phyloP scores from a whole-genome alignment of 2,329 filamentous ascomycete genomes.

The Leptographium lundbergii region DNA sequence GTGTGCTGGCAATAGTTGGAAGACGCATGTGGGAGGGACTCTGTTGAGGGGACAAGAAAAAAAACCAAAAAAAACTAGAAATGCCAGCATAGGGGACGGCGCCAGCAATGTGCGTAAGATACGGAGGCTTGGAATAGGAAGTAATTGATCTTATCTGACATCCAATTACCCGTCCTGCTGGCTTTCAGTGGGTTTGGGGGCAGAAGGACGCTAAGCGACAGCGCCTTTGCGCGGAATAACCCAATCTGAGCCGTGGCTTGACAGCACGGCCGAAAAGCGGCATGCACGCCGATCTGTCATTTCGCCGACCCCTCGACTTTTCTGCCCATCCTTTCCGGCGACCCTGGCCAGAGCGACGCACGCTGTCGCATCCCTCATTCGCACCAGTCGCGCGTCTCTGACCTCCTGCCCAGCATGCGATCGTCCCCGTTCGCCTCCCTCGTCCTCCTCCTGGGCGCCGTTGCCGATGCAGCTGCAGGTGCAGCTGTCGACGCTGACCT shows the following conservation, averaged over 20 bases:
- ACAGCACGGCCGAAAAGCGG: not conserved
- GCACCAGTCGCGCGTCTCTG: not conserved
- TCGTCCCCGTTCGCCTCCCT: not conserved
- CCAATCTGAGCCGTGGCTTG: not conserved
- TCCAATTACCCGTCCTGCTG: too few species aligned
- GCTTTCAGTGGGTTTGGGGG: not conserved
- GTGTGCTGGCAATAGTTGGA: not conserved
- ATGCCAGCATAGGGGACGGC: not conserved
- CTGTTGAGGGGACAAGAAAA: not conserved
- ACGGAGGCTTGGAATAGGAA: not conserved
- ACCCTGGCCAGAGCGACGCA: not conserved
- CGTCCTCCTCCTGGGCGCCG: not conserved
- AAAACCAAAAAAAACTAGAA: not conserved
- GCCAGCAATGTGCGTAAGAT: not conserved
- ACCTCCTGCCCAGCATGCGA: not conserved
- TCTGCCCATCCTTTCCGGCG: not conserved
- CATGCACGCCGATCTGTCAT: not conserved
- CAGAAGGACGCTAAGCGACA: not conserved
- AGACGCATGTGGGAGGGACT: not conserved
- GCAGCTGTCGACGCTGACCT: conserved; percentile 2
- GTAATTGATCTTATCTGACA: not conserved
- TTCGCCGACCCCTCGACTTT: not conserved
- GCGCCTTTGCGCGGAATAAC: not conserved
- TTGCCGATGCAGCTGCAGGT: not conserved
- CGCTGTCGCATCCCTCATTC: not conserved